Base-by-base conservation (phyloP, 192 early-diverging fungal genomes). In the Podochytrium sp. region DNA sequence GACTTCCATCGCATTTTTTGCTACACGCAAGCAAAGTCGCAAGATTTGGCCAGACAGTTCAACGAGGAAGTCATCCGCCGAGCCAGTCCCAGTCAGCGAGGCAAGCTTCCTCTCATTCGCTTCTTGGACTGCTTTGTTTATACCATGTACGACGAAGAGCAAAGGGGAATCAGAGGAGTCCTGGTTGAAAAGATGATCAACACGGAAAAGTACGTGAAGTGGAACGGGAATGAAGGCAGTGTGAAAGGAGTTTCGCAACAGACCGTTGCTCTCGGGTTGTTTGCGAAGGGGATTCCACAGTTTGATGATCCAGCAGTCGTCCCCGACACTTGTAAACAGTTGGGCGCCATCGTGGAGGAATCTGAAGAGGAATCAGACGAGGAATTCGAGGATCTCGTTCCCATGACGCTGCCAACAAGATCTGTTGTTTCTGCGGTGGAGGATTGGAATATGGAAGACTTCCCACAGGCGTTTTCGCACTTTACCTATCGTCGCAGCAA, bases 1-100 rank as follows among this genome's bases (percentile, higher is more conserved):
- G 52, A 55, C 52, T 55, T 55, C 52, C 52, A 55, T 55, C 52
- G 52, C 30, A 25, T 55, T 25, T 55, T 55, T 23, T 55, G 52
- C 30, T 55, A 20, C 52, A 55, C 52, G 7, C 52, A 55, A 29
- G 30, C 20, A 29, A 55, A 55, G 52, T 7, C 52, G 7, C 7
- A 55, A 55, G 52, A 55, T 29, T 25, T 55, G 52, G 52, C 12
- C 23, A 7, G 25, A 6, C 52, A 55, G 25, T 55, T 55, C 52
- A 55, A 55, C 30, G 52, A 55, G 0, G 52, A 20, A 0, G 12
- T 55, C 30, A n/a, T n/a, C n/a, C 12, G 52, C 7, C 20, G 23
- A 55, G 7, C 52, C 12, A 27, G 23, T 25, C 52, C 52, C 7
- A 23, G 25, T 20, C 52, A 55, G 7, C 7, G 25, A 55, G 23